These are phyloP conservation scores for Ogataea philodendri DNA, from an alignment of 805 yeast species.

Conservation along the genomic window DNA sequence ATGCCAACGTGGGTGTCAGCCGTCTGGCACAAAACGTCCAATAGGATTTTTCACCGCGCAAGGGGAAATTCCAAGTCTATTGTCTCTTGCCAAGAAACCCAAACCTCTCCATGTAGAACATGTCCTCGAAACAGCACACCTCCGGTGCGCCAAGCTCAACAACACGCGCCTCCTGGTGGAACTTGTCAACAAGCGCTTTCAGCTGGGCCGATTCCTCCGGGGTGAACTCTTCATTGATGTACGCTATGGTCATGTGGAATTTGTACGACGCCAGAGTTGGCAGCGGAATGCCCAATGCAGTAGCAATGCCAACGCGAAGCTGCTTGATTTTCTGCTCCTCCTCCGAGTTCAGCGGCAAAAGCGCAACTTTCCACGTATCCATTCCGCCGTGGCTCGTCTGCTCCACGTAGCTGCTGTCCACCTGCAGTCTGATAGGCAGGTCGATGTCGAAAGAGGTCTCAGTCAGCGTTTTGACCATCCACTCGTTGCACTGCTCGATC, in stretches of 20 bases:
- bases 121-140: constrained; percentile 20
- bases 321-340: constrained; percentile 13
- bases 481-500: constrained; percentile 17
- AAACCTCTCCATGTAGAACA: constrained; percentile 20
- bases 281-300: constrained; percentile 8
- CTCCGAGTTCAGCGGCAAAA: constrained; percentile 13
- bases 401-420: constrained; percentile 13
- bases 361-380: constrained; percentile 22
- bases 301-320: constrained; percentile 14
- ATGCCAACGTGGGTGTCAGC: too few species aligned
- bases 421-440: constrained; percentile 17
- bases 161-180: constrained; percentile 9
- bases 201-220: constrained; percentile 16
- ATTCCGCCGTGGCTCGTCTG: constrained; percentile 14
- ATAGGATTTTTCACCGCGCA: too few species aligned
- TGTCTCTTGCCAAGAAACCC: constrained; percentile 7
- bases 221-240: constrained; percentile 17
- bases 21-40: too few species aligned
- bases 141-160: constrained; percentile 20
- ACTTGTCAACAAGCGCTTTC: constrained; percentile 10
- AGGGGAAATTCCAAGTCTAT: too few species aligned
- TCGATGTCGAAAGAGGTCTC: constrained; percentile 9
- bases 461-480: constrained; percentile 14
- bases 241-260: constrained; percentile 22
- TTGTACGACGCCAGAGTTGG: constrained; percentile 8